Evolutionary conservation across 1,284 basidiomycete genomes (phyloP), one percentile per base, ranked within the genome.

Genomic region (Albatrellus sp.): DNA sequence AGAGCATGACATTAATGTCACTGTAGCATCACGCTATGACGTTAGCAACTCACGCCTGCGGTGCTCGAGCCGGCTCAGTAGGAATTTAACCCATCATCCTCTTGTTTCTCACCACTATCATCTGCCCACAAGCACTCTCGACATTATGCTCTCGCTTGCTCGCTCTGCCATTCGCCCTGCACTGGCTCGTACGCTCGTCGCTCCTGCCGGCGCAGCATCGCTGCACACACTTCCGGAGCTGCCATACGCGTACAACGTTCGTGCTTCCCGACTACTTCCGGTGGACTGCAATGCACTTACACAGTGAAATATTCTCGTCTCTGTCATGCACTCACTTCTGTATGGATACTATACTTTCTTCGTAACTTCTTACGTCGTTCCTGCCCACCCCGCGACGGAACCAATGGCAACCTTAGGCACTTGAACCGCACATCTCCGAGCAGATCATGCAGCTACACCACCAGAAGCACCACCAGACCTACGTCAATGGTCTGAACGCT

Each of bases 371-470:
- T 12, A 19, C 3, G 13, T 10, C 36, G 13, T 33, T 37, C 3
- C 42, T 24, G 24, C 7, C 7, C 24, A 3, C 24, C 7, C 34
- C 1, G 5, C 30, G 2, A 16, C 16, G 20, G 29, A 11, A 17
- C 17, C 13, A 20, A 3, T 7, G 24, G 24, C 24, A 24, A 24
- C 24, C 24, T n/a, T 44, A 63, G 60, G 80, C 76, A 43, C 84
- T 92, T 57, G 87, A 91, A 70, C 89, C 90, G 34, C 76, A 78
- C 64, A 90, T 92, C 68, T 82, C 76, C 20, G 63, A 70, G 57
- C 69, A 89, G 65, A 88, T 88, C 61, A 90, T 90, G 85, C 69
- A 64, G 54, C 79, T 92, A 42, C 89, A 92, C 67, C 89, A 92
- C 68, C 75, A 68, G 43, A 90, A 89, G 70, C 89, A 92, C 60